Evolutionary conservation across 2,329 filamentous ascomycete genomes (phyloP).

Genomic region (Diplodia intermedia): DNA sequence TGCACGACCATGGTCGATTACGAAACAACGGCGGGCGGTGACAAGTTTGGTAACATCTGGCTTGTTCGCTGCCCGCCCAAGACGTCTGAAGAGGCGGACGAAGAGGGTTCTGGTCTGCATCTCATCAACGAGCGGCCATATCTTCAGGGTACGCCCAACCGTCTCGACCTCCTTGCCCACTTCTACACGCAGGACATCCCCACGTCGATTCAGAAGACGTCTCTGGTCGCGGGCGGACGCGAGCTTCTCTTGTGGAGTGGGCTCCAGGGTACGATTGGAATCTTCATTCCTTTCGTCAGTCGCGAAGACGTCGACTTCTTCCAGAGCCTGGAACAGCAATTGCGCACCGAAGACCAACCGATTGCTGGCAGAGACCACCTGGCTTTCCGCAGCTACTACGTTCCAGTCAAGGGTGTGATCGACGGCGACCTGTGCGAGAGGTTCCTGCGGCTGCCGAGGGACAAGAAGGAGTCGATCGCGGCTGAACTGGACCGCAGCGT

Average conservation of each 20-base stretch:
- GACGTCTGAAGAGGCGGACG: slow-evolving; percentile 86
- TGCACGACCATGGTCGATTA: slow-evolving; percentile 96
- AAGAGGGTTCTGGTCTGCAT: slow-evolving; percentile 87
- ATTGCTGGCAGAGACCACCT: slow-evolving; percentile 92
- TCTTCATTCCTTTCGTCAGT: slow-evolving; percentile 87
- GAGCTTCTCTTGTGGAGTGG: slow-evolving; percentile 94
- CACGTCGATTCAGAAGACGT: slow-evolving; percentile 86
- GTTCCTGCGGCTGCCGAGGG: slow-evolving; percentile 80
- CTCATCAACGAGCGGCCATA: slow-evolving; percentile 90
- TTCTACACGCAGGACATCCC: slow-evolving; percentile 92
- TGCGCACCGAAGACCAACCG: slow-evolving; percentile 82
- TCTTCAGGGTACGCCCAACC: slow-evolving; percentile 85
- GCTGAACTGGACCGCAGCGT: slow-evolving; percentile 90
- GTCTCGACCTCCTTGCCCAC: slow-evolving; percentile 84
- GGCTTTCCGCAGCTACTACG: slow-evolving; percentile 95
- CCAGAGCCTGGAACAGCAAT: slow-evolving; percentile 87
- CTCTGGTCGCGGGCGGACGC: slow-evolving; percentile 87
- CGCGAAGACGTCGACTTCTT: slow-evolving; percentile 98
- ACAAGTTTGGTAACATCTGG: slow-evolving; percentile 98
- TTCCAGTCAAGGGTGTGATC: slow-evolving; percentile 93
- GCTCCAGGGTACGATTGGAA: slow-evolving; percentile 90
- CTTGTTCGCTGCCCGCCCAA: slow-evolving; percentile 86
- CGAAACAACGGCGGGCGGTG: slow-evolving; percentile 90
- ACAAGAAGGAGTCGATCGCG: slow-evolving; percentile 95
- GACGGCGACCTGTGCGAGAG: slow-evolving; percentile 96